Evolutionary conservation across 352 stramenopile genomes (phyloP), one percentile per base, ranked within the genome.

Genomic region (Thalassiosira exigua): DNA sequence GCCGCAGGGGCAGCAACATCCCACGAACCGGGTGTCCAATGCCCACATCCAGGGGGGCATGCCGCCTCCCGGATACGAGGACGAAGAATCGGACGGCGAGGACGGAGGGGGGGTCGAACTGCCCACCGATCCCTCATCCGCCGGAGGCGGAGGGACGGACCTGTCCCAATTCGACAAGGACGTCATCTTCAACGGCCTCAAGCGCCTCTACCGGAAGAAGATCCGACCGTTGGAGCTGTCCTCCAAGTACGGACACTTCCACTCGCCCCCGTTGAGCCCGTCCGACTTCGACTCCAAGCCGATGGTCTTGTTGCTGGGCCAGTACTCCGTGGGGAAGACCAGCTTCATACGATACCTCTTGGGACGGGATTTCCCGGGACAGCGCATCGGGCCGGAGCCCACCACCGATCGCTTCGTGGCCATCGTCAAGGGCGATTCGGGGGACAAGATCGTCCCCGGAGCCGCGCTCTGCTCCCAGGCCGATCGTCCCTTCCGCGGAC

Each of bases 271-370:
- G 14, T 59, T 92, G 17, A 86, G 74, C 50, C 77, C 81, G 42
- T 82, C 79, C 5, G 88, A 92, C 66, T 92, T 92, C 79, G 88
- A 91, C 64, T 78, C 88, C 4, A 91, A 87, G 44, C 89, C 89
- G 0, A 85, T 90, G 81, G 87, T 94, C 4, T 72, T 94, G 26
- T 67, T 94, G 12, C 26, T 94, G 3, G 89, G 89, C 32, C 84
- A 91, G 64, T 99, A 98, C 89, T 98, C 94, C 39, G 97, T 98
- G 26, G 97, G 97, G 39, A 99, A 99, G 85, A 99, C 96, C 19
- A 98, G 94, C 41, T 98, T 99, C 84, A 98, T 99, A 75, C 92
- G 96, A 83, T 98, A 98, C 75, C 72, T 99, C 7, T 76, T 99
- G 9, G 97, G 96, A 36, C 87, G 95, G 71, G 96, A 98, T 71